phyloP scores from a whole-genome alignment of 495 filamentous ascomycete species.

The Apodospora peruviana region DNA sequence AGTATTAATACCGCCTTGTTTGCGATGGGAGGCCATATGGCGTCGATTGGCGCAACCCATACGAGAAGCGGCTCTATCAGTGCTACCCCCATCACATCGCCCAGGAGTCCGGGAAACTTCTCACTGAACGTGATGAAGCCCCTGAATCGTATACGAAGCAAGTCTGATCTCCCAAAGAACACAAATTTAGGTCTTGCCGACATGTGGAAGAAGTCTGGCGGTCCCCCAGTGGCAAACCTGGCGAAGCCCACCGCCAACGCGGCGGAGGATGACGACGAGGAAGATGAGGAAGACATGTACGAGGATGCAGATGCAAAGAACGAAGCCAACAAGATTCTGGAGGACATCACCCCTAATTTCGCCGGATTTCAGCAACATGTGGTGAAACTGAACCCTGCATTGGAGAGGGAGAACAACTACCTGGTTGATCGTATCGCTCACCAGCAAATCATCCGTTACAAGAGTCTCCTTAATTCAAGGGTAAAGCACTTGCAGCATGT shows the following conservation, averaged over 20 bases:
- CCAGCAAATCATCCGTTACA: conserved; percentile 76
- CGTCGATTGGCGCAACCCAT: conserved; percentile 54
- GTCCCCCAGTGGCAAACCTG: conserved; percentile 52
- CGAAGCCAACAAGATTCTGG: conserved; percentile 38
- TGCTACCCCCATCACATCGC: conserved; percentile 43
- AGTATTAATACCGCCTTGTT: conserved; percentile 60
- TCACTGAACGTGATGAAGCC: conserved; percentile 44
- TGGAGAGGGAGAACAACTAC: conserved; percentile 42
- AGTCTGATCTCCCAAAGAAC: conserved; percentile 61
- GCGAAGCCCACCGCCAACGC: conserved; percentile 29
- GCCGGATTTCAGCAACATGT: conserved; percentile 77
- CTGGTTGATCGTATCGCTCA: conserved; percentile 78
- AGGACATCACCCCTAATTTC: conserved; percentile 62
- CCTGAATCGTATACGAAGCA: conserved; percentile 62
- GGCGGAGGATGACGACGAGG: conserved; percentile 26
- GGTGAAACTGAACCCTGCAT: conserved; percentile 59
- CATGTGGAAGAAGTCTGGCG: conserved; percentile 51
- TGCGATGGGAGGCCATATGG: conserved; percentile 56
- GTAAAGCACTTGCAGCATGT: conserved; percentile 63
- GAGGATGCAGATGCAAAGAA: conserved; percentile 45
- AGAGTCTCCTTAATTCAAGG: conserved; percentile 65
- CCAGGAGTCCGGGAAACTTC: conserved; percentile 38
- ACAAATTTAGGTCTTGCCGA: conserved; percentile 34
- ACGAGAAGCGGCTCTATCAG: conserved; percentile 55
- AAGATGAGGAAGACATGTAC: conserved; percentile 47